Evolutionary conservation across 1,284 basidiomycete genomes (phyloP).

Genomic region (Cystobasidium sp.): DNA sequence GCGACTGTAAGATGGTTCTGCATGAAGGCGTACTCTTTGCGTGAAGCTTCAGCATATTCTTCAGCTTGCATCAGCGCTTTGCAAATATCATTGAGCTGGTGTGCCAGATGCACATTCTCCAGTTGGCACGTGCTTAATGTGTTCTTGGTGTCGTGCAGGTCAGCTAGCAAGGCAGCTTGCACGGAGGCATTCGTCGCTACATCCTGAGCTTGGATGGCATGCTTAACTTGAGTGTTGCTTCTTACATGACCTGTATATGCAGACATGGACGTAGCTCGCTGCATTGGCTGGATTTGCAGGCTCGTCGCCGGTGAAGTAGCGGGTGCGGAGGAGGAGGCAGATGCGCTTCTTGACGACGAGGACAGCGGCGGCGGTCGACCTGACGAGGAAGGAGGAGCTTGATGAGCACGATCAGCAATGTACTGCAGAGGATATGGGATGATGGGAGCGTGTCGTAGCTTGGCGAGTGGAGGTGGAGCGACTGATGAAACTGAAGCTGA

Average conservation of each 20-base stretch:
- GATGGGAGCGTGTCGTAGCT: too few species aligned
- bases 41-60: neutral
- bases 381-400: too few species aligned
- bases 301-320: neutral
- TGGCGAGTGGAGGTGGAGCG: too few species aligned
- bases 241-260: neutral
- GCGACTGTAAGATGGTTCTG: neutral
- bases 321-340: too few species aligned
- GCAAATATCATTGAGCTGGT: neutral
- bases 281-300: neutral
- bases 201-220: neutral
- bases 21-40: neutral
- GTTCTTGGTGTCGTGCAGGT: neutral
- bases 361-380: too few species aligned
- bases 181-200: neutral
- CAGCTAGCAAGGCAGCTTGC: neutral
- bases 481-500: too few species aligned
- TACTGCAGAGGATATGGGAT: too few species aligned
- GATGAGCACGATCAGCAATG: too few species aligned
- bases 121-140: conserved; percentile 9
- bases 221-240: neutral
- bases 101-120: neutral
- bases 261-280: neutral
- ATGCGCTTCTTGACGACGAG: too few species aligned
- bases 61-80: neutral